These are phyloP conservation scores for Apiospora kogelbergensis DNA, from an alignment of 2,329 filamentous ascomycete genomes.

Conservation along the genomic window DNA sequence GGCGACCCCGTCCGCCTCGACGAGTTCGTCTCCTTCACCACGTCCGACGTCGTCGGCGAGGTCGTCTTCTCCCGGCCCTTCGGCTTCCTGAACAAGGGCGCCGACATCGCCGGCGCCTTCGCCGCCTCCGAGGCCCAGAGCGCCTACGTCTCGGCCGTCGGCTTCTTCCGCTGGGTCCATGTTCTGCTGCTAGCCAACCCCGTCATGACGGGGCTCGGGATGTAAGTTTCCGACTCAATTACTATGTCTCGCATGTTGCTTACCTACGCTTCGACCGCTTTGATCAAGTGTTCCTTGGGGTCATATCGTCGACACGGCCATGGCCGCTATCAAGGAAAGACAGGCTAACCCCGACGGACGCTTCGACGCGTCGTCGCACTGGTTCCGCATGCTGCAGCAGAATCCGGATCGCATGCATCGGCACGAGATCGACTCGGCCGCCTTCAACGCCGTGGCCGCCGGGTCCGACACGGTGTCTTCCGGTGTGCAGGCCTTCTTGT, in stretches of 20 bases:
- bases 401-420: slow-evolving; percentile 9
- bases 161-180: slow-evolving; percentile 17
- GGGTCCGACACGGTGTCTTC: slow-evolving; percentile 7
- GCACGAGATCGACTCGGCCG: slow-evolving; percentile 9
- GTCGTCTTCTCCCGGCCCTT: slow-evolving; percentile 29
- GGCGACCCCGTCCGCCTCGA: slow-evolving; percentile 17
- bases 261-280: no score
- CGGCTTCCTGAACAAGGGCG: slow-evolving; percentile 27
- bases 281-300: slow-evolving; percentile 13
- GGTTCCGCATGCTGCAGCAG: slow-evolving; percentile 10
- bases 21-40: slow-evolving; percentile 25
- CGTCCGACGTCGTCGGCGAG: slow-evolving; percentile 33
- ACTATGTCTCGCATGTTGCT: neutral
- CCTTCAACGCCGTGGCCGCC: slow-evolving; percentile 8
- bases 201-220: slow-evolving; percentile 17
- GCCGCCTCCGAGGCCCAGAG: slow-evolving; percentile 11
- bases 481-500: slow-evolving; percentile 11
- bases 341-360: slow-evolving; percentile 12
- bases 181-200: slow-evolving; percentile 20
- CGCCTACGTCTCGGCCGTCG: slow-evolving; percentile 8
- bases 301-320: slow-evolving; percentile 4
- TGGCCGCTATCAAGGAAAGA: slow-evolving; percentile 5
- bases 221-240: no score
- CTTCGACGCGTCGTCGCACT: slow-evolving; percentile 13
- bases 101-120: slow-evolving; percentile 27